These are phyloP conservation scores for Alternaria longipes DNA, from an alignment of 2,329 filamentous ascomycete genomes.

Conservation along the genomic window DNA sequence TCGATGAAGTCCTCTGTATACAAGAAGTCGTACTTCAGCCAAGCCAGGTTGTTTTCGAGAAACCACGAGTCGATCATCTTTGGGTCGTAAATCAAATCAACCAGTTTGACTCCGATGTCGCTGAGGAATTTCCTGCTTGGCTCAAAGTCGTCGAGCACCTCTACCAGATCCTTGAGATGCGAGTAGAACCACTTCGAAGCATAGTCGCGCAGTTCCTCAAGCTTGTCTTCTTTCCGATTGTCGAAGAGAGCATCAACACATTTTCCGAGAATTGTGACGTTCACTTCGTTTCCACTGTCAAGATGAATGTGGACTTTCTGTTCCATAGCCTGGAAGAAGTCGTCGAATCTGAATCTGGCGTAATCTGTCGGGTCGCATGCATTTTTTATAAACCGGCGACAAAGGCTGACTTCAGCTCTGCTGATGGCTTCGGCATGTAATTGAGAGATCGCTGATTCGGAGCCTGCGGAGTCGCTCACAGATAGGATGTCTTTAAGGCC, in stretches of 20 bases:
- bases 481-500: not conserved
- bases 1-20: slow-evolving; percentile 6
- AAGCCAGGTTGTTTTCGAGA: not conserved
- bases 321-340: slow-evolving; percentile 20
- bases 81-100: not conserved
- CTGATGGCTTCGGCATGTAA: not conserved
- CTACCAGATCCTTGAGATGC: not conserved
- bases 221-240: not conserved
- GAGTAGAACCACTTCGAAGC: not conserved
- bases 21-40: slow-evolving; percentile 7
- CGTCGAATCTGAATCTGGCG: slow-evolving; percentile 20
- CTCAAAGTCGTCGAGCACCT: not conserved
- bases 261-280: not conserved
- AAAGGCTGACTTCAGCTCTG: not conserved
- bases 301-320: slow-evolving; percentile 17
- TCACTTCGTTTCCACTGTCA: not conserved
- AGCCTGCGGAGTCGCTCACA: not conserved
- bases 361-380: slow-evolving; percentile 3
- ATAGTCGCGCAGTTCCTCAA: not conserved
- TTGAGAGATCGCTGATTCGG: not conserved
- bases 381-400: not conserved
- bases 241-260: slow-evolving; percentile 1
- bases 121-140: not conserved
- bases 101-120: not conserved
- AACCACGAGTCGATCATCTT: slow-evolving; percentile 6